phyloP scores from a whole-genome alignment of 2,329 filamentous ascomycete genomes.

The Bipolaris oryzae region DNA sequence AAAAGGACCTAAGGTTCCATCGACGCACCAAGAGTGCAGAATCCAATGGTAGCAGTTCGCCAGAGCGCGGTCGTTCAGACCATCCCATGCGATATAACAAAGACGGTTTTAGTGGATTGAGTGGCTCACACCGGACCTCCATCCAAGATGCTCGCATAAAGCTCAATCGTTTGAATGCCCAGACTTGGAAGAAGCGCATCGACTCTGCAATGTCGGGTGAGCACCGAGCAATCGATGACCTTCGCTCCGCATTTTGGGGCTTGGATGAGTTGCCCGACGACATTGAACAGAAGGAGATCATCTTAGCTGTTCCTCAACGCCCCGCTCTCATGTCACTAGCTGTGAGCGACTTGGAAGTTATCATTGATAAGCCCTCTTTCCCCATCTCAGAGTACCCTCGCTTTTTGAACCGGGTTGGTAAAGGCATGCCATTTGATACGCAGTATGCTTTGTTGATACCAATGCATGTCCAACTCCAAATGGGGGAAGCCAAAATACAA shows the following conservation, averaged over 20 bases:
- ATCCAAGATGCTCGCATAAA: constrained; percentile 76
- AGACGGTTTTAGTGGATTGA: constrained; percentile 75
- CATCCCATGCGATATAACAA: constrained; percentile 75
- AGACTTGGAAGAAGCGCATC: constrained; percentile 91
- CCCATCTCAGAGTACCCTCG: constrained; percentile 78
- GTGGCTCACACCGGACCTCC: constrained; percentile 72
- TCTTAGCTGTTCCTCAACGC: constrained; percentile 82
- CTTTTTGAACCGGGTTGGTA: constrained; percentile 89
- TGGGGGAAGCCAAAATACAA: constrained; percentile 86
- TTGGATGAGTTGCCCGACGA: constrained; percentile 81
- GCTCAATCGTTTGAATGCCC: constrained; percentile 79
- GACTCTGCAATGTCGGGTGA: constrained; percentile 74
- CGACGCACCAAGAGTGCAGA: constrained; percentile 51
- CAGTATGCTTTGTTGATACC: constrained; percentile 88
- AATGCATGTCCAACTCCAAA: constrained; percentile 85
- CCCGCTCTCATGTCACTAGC: constrained; percentile 81
- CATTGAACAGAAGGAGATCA: constrained; percentile 78
- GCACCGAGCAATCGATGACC: constrained; percentile 75
- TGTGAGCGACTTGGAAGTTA: constrained; percentile 82
- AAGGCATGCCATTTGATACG: constrained; percentile 92
- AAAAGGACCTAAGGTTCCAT: constrained; percentile 41
- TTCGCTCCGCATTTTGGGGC: constrained; percentile 81
- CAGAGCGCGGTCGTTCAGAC: constrained; percentile 37
- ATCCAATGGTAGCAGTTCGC: constrained; percentile 33
- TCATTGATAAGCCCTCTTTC: constrained; percentile 92